Percentiles rank a stretch among this genome's conserved stretches.
Conservation (phyloP, 495 filamentous ascomycete genomes). For the Talaromyces ruber region DNA sequence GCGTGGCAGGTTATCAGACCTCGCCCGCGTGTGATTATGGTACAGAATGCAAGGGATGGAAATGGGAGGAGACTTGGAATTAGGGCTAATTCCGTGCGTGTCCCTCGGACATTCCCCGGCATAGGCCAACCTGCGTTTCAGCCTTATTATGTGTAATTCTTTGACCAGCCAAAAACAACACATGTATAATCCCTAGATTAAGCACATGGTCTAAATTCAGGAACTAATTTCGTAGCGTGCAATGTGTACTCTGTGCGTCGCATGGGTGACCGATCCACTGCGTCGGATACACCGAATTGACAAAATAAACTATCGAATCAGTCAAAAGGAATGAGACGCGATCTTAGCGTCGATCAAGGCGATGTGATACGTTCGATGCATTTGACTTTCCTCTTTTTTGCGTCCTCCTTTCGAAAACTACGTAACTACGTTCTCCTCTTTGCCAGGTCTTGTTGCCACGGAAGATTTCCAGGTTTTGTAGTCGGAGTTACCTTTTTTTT, state of each 20-base stretch:
- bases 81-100: neutral
- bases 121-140: neutral
- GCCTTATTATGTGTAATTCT: neutral
- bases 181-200: neutral
- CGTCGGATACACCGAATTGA: neutral
- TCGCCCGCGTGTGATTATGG: neutral
- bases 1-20: neutral
- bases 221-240: neutral
- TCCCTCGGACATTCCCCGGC: neutral
- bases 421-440: no score
- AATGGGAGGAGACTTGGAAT: neutral
- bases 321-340: neutral
- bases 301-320: conserved; percentile 1
- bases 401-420: neutral
- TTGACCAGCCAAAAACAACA: neutral
- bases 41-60: conserved; percentile 1
- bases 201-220: neutral
- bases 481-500: neutral
- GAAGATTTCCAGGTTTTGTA: neutral
- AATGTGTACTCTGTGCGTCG: no score
- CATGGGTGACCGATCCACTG: neutral
- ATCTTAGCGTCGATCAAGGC: neutral
- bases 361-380: conserved; percentile 4
- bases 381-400: neutral
- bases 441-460: no score